Percentiles rank a stretch among this genome's conserved stretches.
Evolutionary conservation across 768 basidiomycete genomes (phyloP).

Genomic region (Russula emetica): DNA sequence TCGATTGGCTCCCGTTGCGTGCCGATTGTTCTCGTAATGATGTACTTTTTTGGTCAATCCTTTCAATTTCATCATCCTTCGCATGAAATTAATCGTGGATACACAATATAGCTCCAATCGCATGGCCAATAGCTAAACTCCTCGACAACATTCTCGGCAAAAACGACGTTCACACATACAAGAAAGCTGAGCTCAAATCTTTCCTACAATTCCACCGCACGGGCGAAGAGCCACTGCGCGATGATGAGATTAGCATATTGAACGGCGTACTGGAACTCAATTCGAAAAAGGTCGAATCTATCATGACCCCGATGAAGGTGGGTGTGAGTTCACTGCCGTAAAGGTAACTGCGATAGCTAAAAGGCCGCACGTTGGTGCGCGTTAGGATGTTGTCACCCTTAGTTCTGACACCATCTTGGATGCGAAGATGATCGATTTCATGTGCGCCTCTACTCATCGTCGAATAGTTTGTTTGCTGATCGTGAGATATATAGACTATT

Average conservation of each 20-base stretch:
- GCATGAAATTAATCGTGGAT: background rate
- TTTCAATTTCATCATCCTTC: conserved; percentile 11
- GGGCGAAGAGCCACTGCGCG: conserved; percentile 71
- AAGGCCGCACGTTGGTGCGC: background rate
- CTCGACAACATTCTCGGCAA: conserved; percentile 79
- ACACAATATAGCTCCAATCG: conserved; percentile 43
- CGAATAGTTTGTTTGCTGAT: background rate
- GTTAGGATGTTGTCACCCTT: conserved; percentile 77
- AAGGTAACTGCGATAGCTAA: background rate
- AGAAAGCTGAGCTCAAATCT: conserved; percentile 62
- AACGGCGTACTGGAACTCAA: conserved; percentile 78
- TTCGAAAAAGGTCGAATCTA: conserved; percentile 55
- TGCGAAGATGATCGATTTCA: conserved; percentile 68
- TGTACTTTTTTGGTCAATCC: conserved; percentile 45
- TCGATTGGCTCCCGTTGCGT: conserved; percentile 51
- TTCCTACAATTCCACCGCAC: conserved; percentile 74
- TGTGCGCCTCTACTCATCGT: conserved; percentile 45
- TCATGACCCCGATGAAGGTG: conserved; percentile 58
- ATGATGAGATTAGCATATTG: conserved; percentile 77
- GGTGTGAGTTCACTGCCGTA: background rate
- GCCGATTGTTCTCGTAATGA: conserved; percentile 47
- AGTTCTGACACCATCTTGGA: conserved; percentile 75
- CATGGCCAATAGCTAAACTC: conserved; percentile 59
- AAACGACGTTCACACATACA: conserved; percentile 70
- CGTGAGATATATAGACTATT: conserved; percentile 41